Base-by-base conservation (phyloP, 2,329 filamentous ascomycete genomes). In the Pochonia chlamydosporia region DNA sequence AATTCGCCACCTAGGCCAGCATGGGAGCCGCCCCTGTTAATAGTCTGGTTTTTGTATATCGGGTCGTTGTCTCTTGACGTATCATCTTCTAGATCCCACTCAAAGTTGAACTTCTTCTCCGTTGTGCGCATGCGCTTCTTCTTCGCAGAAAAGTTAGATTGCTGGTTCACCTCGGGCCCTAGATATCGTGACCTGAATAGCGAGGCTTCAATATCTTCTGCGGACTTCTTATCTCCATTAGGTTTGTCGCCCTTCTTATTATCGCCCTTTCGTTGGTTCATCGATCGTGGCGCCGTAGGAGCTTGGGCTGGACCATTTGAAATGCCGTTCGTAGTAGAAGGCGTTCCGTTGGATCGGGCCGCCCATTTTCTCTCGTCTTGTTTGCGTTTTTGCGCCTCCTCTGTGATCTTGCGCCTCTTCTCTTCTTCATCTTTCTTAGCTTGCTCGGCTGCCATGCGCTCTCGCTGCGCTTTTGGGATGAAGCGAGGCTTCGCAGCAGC, bases 31-130 rank as follows among this genome's bases (percentile, higher is more conserved):
- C 60, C 64, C 21, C 61, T 54, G 56, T 64, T 59, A 45, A 56
- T 49, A 23, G 48, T 56, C 47, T 64, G 62, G 31, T 57, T 56
- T 18, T 60, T 54, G 63, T 95, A 95, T 33, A 93, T 75, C 1
- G 88, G 87, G 57, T 96, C 91, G 62, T 90, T 86, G 26, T 62
- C 57, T 46, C 63, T 58, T 5, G 62, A 65, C 1, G 93, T 99
- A 65, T 99, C 93, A 62, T 99, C 93, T 51, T 95, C 88, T 1
- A 82, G 79, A 57, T 96, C 95, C 93, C 93, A 99, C 59, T 95
- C 93, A 59, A 99, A 99, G 60, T 96, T 99, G 73, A 99, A 99
- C 65, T 99, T 97, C 68, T 91, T 89, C 61, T 96, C 92, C 1
- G 89, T 93, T 1, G 90, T 95, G 52, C 92, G 79, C 71, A 88